These are phyloP conservation scores for Trichosanthes truncata DNA, from an alignment of 306 rosid genomes.

Conservation along the genomic window DNA sequence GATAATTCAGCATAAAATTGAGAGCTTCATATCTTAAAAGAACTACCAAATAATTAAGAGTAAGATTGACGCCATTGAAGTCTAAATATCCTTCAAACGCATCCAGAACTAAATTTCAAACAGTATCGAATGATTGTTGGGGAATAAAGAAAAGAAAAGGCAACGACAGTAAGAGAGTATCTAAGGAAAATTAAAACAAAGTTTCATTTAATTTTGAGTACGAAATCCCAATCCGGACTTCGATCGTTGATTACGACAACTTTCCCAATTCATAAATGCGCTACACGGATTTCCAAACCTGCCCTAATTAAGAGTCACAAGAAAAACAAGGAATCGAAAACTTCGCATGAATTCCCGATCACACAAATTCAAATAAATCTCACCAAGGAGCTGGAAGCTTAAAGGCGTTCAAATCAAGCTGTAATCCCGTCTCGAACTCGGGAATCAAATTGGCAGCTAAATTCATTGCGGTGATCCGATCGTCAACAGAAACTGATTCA, in stretches of 20 bases:
- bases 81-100: not conserved
- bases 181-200: not conserved
- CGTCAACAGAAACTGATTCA: constrained; percentile 9
- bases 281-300: not conserved
- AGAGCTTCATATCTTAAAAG: not conserved
- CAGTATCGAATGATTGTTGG: not conserved
- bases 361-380: not conserved
- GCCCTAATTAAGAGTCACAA: not conserved
- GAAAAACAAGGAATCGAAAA: not conserved
- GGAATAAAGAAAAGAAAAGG: not conserved
- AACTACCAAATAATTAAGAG: not conserved
- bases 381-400: constrained; percentile 84
- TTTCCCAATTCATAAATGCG: not conserved
- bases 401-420: constrained; percentile 28
- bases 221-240: not conserved
- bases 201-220: not conserved
- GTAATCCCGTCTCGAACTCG: constrained; percentile 19
- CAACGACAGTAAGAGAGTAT: not conserved
- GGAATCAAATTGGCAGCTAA: constrained; percentile 26
- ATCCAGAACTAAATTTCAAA: not conserved
- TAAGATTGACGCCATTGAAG: not conserved
- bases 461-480: constrained; percentile 14
- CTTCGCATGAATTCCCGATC: not conserved
- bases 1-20: not conserved
- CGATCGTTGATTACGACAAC: not conserved